Percentiles rank a stretch among this genome's conserved stretches.
Evolutionary conservation across 2,329 filamentous ascomycete species (phyloP).

Genomic region (Alternaria solani): DNA sequence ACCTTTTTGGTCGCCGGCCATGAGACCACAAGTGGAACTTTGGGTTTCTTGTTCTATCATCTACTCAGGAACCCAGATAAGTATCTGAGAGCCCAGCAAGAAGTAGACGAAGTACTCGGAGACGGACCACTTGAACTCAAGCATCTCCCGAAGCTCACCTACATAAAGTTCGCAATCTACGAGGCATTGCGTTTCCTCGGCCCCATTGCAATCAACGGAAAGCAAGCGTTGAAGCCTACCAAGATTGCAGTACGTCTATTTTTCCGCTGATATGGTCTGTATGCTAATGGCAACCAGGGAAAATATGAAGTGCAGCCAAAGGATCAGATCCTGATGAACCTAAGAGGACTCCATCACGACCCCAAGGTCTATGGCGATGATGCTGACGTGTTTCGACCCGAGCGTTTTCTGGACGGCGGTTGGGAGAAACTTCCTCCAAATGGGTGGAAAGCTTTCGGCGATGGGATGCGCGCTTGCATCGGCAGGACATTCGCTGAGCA

Average conservation of each 20-base stretch:
- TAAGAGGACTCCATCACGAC: slow-evolving; percentile 13
- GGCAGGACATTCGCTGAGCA: slow-evolving; percentile 79
- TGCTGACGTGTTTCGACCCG: slow-evolving; percentile 15
- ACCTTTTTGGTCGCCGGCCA: slow-evolving; percentile 16
- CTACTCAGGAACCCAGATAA: slow-evolving; percentile 10
- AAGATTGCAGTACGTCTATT: slow-evolving; percentile 11
- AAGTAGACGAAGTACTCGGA: slow-evolving; percentile 14
- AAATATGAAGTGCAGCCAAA: slow-evolving; percentile 14
- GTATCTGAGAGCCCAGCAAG: slow-evolving; percentile 13
- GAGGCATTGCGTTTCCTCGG: slow-evolving; percentile 13
- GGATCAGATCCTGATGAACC: slow-evolving; percentile 10
- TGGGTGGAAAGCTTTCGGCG: slow-evolving; percentile 69
- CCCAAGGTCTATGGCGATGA: slow-evolving; percentile 15
- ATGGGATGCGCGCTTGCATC: slow-evolving; percentile 74
- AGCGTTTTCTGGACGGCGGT: slow-evolving; percentile 12
- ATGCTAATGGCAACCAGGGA: neutral
- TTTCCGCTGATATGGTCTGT: no score
- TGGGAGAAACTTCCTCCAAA: slow-evolving; percentile 17
- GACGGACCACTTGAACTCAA: slow-evolving; percentile 8
- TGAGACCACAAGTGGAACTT: slow-evolving; percentile 14
- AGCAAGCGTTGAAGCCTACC: slow-evolving; percentile 9
- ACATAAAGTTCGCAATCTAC: slow-evolving; percentile 15
- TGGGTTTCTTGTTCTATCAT: slow-evolving; percentile 14
- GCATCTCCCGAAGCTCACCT: slow-evolving; percentile 4
- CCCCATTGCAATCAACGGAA: slow-evolving; percentile 9